Conservation (phyloP, 2,329 filamentous ascomycete species). For the Venturiaceae sp. region DNA sequence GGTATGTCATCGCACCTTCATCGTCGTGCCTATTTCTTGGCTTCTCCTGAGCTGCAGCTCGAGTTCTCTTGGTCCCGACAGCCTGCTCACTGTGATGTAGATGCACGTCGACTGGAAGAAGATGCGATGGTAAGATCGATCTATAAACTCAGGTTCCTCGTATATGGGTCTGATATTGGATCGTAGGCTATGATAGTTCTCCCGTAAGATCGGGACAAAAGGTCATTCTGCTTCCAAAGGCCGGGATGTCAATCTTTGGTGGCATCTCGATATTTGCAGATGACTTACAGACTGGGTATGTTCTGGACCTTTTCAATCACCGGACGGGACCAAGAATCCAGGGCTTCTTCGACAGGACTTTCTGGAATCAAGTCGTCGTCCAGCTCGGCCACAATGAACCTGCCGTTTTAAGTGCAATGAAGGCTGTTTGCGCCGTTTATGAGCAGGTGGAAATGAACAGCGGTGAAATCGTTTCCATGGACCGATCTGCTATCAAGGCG, state of each 20-base stretch:
- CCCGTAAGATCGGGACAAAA: background rate
- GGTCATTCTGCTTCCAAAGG: background rate
- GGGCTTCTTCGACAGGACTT: background rate
- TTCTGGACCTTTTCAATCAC: background rate
- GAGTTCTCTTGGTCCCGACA: background rate
- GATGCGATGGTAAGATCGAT: constrained; percentile 1
- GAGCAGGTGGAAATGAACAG: background rate
- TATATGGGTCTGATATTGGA: background rate
- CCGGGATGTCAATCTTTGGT: background rate
- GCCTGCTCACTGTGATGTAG: background rate
- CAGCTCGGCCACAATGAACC: constrained; percentile 6
- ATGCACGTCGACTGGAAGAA: constrained; percentile 6
- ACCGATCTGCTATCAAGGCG: background rate
- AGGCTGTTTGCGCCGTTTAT: constrained; percentile 1
- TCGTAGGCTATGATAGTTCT: background rate
- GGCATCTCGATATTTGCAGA: background rate
- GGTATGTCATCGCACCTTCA: background rate
- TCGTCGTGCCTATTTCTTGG: background rate
- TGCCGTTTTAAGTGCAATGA: background rate
- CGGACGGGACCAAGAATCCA: constrained; percentile 1
- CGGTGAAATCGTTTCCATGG: background rate
- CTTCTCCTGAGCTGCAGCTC: background rate
- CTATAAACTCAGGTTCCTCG: background rate
- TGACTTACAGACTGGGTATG: background rate
- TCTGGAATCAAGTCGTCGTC: constrained; percentile 3